Evolutionary conservation across 805 yeast genomes (phyloP), one percentile per base, ranked within the genome.

Genomic region (Saturnispora hagleri): DNA sequence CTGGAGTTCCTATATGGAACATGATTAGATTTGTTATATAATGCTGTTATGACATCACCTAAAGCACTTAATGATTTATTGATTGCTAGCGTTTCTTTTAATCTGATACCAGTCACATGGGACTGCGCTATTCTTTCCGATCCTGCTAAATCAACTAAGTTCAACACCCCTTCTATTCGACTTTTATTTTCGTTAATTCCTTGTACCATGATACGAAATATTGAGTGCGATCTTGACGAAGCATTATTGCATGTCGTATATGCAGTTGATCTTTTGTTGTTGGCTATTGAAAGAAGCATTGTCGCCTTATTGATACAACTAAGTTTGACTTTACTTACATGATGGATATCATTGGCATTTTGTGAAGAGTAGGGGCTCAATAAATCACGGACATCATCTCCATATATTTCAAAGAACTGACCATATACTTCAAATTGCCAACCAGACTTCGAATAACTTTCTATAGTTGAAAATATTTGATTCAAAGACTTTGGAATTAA

Each of bases 91-190:
- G 98, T 90, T 66, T 91, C 99, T 57, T 79, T 78, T 27, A 91
- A 69, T 47, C 97, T 69, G 12, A 82, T 86, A 0, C 97, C 97
- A 1, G 78, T 76, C 0, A 81, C 95, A 60, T 82, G 86, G 0
- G 96, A 86, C 17, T 78, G 74, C 9, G 82, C 66, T 15, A 90
- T 71, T 52, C 98, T 73, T 69, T 91, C 99, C 0, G 96, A 88
- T 2, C 99, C 99, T 0, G 99, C 99, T 51, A 91, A 72, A 68
- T 91, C 99, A 47, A 93, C 81, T 51, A 91, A 69, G 61, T 91
- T 90, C 52, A 91, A 70, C 2, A 78, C 74, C 10, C 97, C 93
- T 15, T 68, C 60, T 1, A 76, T 65, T 17, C 13, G 20, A 8
- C 44, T 27, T 15, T 42, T 40, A 1, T 56, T 53, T 28, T 77